These are phyloP conservation scores for Backusella parvicylindrica DNA, from an alignment of 192 early-diverging fungal species.

Conservation along the genomic window DNA sequence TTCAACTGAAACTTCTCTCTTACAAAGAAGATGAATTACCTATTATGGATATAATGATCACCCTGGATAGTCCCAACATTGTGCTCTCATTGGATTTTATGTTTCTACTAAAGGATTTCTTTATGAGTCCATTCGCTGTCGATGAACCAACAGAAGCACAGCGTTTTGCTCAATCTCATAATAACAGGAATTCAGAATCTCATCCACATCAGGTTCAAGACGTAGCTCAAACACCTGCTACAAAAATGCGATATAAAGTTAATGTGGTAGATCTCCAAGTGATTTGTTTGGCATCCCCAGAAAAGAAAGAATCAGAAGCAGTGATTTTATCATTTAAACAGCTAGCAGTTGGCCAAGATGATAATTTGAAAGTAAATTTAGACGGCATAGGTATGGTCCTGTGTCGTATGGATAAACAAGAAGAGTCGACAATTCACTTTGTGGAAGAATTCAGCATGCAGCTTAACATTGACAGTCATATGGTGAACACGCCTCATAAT, in stretches of 20 bases:
- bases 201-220: neutral
- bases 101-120: constrained; percentile 64
- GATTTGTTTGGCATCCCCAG: constrained; percentile 65
- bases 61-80: constrained; percentile 66
- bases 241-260: constrained; percentile 39
- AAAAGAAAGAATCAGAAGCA: constrained; percentile 60
- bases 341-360: constrained; percentile 59
- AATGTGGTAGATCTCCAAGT: constrained; percentile 75
- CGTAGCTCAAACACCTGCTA: neutral
- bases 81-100: constrained; percentile 74
- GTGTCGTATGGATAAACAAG: constrained; percentile 66
- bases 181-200: neutral
- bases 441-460: constrained; percentile 75
- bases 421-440: constrained; percentile 63
- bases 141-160: constrained; percentile 22
- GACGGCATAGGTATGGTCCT: constrained; percentile 72
- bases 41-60: constrained; percentile 51
- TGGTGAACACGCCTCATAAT: constrained; percentile 45
- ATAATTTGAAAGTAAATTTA: constrained; percentile 55
- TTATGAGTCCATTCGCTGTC: constrained; percentile 51
- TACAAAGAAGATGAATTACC: constrained; percentile 28
- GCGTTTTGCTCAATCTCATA: constrained; percentile 19
- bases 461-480: constrained; percentile 50
- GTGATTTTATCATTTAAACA: constrained; percentile 67
- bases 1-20: constrained; percentile 34